Conservation (phyloP, 169 alveolate genomes). For the Cytauxzoon felis region DNA sequence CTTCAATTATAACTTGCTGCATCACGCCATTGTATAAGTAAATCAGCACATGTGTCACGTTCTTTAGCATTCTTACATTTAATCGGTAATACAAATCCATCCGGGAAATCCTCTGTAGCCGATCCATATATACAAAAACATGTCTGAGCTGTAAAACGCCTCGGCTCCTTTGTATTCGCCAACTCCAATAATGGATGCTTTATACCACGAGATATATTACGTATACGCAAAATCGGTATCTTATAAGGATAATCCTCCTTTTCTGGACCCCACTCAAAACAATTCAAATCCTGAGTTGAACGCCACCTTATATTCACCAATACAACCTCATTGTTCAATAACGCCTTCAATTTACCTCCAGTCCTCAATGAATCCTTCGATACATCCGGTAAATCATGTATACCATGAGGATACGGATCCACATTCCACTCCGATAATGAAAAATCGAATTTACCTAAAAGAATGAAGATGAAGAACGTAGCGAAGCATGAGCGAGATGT, state of each 20-base stretch:
- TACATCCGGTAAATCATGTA: conserved; percentile 83
- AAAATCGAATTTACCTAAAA: conserved; percentile 71
- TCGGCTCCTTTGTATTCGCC: conserved; percentile 82
- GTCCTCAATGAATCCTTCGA: conserved; percentile 81
- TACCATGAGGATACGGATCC: conserved; percentile 90
- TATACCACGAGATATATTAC: conserved; percentile 85
- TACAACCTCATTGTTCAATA: not conserved
- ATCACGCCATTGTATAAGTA: conserved; percentile 87
- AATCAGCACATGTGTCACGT: conserved; percentile 83
- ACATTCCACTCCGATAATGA: conserved; percentile 84
- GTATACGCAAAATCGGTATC: conserved; percentile 79
- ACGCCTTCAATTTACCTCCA: conserved; percentile 78
- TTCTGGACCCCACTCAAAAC: conserved; percentile 84
- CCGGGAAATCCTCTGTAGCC: conserved; percentile 87
- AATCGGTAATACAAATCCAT: conserved; percentile 83
- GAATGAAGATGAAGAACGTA: too few species aligned
- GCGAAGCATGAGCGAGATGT: too few species aligned
- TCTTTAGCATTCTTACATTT: conserved; percentile 82
- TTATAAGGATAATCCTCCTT: conserved; percentile 76
- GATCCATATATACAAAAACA: conserved; percentile 82
- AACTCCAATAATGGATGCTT: conserved; percentile 79
- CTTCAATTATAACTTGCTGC: conserved; percentile 85
- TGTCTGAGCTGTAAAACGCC: conserved; percentile 78
- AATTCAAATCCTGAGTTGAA: conserved; percentile 78
- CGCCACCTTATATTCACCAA: conserved; percentile 71